Base-by-base conservation (phyloP, 1,284 basidiomycete species). In the Golubevia pallescens region DNA sequence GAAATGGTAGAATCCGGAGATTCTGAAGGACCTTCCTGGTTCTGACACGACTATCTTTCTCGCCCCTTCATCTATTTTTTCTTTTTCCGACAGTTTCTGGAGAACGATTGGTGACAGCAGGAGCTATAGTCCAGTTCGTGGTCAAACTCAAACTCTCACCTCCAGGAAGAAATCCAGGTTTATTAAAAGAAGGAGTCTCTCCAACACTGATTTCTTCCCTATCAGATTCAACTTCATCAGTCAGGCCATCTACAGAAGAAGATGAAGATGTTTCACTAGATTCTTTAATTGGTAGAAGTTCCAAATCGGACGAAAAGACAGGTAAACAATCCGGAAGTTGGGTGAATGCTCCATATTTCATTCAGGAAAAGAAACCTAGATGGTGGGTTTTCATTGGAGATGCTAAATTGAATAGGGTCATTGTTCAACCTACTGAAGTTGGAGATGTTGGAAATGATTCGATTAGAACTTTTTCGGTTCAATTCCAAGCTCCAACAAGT, bases 401-500 rank as follows among this genome's bases (percentile, higher is more conserved):
- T 82, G 91, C 93, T 69, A 97, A 97, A 87, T 89, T 91, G 16
- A 92, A 94, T 86, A 90, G 92, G 59, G 89, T 97, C 62, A 93
- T 98, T 60, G 93, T 99, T 1, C 93, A 94, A 42, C 97, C 97
- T 0, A 87, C 92, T 79, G 92, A 92, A 80, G 90, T 97, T 34
- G 85, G 89, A 0, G 88, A 88, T 63, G 86, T 88, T n/a, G 88
- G 89, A 14, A 71, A 85, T 0, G 88, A 90, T 38, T 89, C 92
- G 78, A 92, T 92, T 75, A 90, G 94, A 63, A 90, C 92, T 38
- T 95, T 93, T 88, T 93, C 92, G 84, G 88, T 97, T 55, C 93
- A 94, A 80, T 97, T 99, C 90, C 95, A 97, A 86, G 95, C 94
- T 0, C 97, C 97, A 0, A 92, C 91, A 13, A 90, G 90, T 63